A percentile compares a stretch with the other conserved stretches of the same genome.
phyloP scores from a whole-genome alignment of 1,284 basidiomycete genomes.

The Ustilago xerochloae region DNA sequence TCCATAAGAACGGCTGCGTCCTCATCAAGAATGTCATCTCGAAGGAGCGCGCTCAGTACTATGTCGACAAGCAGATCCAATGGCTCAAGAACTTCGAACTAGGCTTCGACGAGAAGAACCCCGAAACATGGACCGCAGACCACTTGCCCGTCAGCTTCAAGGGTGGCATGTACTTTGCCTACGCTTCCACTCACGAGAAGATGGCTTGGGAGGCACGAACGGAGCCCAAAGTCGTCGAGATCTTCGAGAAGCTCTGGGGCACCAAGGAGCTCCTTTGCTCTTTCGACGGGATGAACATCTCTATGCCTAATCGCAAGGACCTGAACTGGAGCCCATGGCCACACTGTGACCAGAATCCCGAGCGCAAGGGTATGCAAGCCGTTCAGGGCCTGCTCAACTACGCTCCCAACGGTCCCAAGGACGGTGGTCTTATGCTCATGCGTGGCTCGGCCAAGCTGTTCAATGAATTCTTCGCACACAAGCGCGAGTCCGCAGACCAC shows the following conservation, averaged over 20 bases:
- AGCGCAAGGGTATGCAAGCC: constrained; percentile 67
- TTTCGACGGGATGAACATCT: constrained; percentile 50
- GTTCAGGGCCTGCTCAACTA: constrained; percentile 70
- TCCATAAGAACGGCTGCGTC: constrained; percentile 58
- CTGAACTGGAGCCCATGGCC: constrained; percentile 66
- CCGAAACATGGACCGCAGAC: constrained; percentile 66
- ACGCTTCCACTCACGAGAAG: constrained; percentile 68
- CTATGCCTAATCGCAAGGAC: constrained; percentile 24
- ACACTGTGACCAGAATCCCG: constrained; percentile 69
- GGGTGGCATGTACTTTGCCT: constrained; percentile 59
- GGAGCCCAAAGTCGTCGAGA: constrained; percentile 67
- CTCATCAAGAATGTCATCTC: constrained; percentile 67
- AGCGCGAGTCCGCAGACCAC: constrained; percentile 48
- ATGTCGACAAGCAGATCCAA: constrained; percentile 63
- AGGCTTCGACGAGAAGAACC: constrained; percentile 69
- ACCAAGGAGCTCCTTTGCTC: constrained; percentile 69
- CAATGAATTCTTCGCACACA: constrained; percentile 67
- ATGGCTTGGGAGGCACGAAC: constrained; percentile 69
- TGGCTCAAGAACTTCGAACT: constrained; percentile 68
- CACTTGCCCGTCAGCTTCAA: constrained; percentile 66
- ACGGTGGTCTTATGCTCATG: constrained; percentile 70
- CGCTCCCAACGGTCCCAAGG: constrained; percentile 68
- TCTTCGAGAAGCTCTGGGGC: constrained; percentile 69
- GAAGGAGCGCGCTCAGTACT: constrained; percentile 59
- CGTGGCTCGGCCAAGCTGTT: constrained; percentile 67